These are phyloP conservation scores for Botrytis aclada DNA, from an alignment of 2,329 filamentous ascomycete genomes.

Conservation along the genomic window DNA sequence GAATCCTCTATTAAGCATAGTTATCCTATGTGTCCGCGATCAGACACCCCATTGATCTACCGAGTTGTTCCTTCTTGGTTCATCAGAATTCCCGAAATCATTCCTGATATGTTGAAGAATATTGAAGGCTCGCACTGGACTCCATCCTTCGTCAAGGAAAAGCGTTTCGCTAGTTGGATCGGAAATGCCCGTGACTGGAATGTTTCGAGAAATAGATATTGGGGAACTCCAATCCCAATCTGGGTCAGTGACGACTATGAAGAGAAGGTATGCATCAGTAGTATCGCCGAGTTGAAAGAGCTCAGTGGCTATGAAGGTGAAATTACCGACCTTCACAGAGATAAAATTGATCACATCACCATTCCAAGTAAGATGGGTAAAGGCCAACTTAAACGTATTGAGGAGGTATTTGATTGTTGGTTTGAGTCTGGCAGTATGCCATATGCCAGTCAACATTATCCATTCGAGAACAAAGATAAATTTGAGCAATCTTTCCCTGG, in stretches of 20 bases:
- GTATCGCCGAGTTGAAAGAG: conserved; percentile 76
- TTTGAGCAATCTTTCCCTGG: conserved; percentile 82
- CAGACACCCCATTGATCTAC: conserved; percentile 93
- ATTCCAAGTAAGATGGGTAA: conserved; percentile 89
- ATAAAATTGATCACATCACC: conserved; percentile 91
- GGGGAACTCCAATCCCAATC: conserved; percentile 88
- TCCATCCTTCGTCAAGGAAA: conserved; percentile 84
- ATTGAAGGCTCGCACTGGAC: conserved; percentile 92
- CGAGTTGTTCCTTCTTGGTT: conserved; percentile 93
- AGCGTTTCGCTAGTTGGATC: conserved; percentile 89
- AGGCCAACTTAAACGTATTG: conserved; percentile 73
- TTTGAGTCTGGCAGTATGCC: conserved; percentile 97
- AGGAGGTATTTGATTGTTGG: conserved; percentile 96
- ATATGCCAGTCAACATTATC: conserved; percentile 86
- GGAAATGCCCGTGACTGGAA: conserved; percentile 92
- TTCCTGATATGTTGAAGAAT: conserved; percentile 86
- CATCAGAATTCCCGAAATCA: conserved; percentile 77
- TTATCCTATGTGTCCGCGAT: conserved; percentile 90
- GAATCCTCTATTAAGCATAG: conserved; percentile 88
- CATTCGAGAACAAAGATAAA: conserved; percentile 81
- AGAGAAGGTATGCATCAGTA: conserved; percentile 83
- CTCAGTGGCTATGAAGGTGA: conserved; percentile 84
- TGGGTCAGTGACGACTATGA: conserved; percentile 90
- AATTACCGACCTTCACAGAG: conserved; percentile 81
- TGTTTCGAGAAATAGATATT: conserved; percentile 88